These are phyloP conservation scores for Hyphopichia khmerensis DNA, from an alignment of 1,139 yeast genomes.

Conservation along the genomic window DNA sequence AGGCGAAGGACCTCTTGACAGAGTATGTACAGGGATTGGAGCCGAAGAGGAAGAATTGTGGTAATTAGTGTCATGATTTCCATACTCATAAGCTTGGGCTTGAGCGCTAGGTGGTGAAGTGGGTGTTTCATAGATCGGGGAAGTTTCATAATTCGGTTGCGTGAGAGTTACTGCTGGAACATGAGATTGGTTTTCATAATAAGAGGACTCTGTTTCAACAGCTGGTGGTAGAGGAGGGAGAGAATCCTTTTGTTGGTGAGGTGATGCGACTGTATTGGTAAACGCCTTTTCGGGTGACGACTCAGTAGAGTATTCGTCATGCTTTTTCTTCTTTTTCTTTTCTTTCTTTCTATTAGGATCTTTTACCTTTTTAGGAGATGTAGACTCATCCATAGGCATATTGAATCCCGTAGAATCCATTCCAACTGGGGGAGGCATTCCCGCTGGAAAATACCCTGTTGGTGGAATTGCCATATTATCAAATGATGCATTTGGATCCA, in stretches of 20 bases:
- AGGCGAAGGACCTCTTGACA: neutral
- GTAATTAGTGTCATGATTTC: slow-evolving; percentile 2
- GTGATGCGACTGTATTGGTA: neutral
- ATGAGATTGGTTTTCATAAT: neutral
- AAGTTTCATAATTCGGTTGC: neutral
- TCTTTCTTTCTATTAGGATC: slow-evolving; percentile 4
- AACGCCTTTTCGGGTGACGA: neutral
- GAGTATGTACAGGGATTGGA: neutral
- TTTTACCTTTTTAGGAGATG: slow-evolving; percentile 3
- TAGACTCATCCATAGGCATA: neutral
- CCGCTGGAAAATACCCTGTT: slow-evolving; percentile 3
- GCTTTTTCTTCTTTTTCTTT: slow-evolving; percentile 1
- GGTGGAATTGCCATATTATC: slow-evolving; percentile 3
- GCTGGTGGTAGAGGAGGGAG: slow-evolving; percentile 1
- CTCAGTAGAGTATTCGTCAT: neutral
- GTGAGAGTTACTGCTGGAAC: neutral
- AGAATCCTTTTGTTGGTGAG: neutral
- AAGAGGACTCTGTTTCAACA: neutral
- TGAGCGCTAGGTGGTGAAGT: neutral
- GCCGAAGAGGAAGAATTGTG: neutral
- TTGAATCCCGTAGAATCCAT: neutral
- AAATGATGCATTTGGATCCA: slow-evolving; percentile 1
- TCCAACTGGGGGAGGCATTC: neutral
- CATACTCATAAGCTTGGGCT: neutral
- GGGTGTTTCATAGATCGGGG: slow-evolving; percentile 1